These are phyloP conservation scores for Solidago caesia DNA, from an alignment of 129 eudicot species.

Conservation along the genomic window DNA sequence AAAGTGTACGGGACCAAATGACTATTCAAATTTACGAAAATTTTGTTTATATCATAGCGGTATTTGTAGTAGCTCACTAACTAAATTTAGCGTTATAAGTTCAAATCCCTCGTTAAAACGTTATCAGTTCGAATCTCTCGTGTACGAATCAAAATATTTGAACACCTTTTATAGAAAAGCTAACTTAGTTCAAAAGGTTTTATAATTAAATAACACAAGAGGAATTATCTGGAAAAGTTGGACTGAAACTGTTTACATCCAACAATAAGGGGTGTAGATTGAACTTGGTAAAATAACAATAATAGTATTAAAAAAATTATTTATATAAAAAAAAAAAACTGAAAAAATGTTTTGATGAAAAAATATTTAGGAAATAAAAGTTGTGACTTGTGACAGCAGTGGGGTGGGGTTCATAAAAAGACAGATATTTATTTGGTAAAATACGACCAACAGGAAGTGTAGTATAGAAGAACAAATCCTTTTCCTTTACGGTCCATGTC, in stretches of 20 bases:
- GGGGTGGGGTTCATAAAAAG: conserved; percentile 53
- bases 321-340: background rate
- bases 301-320: background rate
- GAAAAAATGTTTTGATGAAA: conserved; percentile 26
- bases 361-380: conserved; percentile 53
- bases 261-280: background rate
- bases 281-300: background rate
- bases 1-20: too few relatives aligned
- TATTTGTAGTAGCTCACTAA: too few relatives aligned
- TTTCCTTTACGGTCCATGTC: conserved; percentile 33
- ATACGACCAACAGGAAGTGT: conserved; percentile 24
- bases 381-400: conserved; percentile 64
- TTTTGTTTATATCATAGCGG: too few relatives aligned
- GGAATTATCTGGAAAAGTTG: background rate
- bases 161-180: background rate
- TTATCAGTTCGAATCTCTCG: too few relatives aligned
- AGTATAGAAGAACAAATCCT: conserved; percentile 24
- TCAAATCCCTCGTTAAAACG: too few relatives aligned
- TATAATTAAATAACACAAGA: background rate
- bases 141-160: too few relatives aligned
- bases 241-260: background rate
- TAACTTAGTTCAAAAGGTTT: background rate
- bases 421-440: conserved; percentile 49
- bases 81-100: too few relatives aligned
- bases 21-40: too few relatives aligned